Evolutionary conservation across 208 protist genomes (phyloP).

Genomic region (Lotmaria passim): DNA sequence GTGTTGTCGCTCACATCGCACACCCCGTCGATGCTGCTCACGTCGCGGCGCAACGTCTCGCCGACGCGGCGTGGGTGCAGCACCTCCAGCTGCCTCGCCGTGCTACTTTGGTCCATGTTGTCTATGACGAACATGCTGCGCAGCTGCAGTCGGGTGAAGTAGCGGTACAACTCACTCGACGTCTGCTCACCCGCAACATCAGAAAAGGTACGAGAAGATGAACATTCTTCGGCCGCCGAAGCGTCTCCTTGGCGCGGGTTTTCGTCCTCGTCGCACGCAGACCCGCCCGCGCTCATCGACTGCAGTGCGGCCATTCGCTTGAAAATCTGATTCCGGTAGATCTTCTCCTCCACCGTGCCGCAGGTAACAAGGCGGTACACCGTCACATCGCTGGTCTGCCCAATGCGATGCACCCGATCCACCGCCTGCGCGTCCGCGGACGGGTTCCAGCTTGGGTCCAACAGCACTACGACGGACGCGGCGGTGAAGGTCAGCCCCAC

Average conservation of each 20-base stretch:
- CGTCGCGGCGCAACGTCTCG: conserved; percentile 12
- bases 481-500: conserved; percentile 96
- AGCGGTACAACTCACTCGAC: conserved; percentile 54
- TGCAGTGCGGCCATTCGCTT: conserved; percentile 90
- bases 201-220: neutral
- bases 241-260: neutral
- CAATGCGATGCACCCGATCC: conserved; percentile 97
- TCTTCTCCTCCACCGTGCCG: conserved; percentile 97
- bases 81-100: conserved; percentile 64
- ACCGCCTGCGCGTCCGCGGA: conserved; percentile 96
- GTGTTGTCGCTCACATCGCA: conserved; percentile 77
- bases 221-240: neutral
- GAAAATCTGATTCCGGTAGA: conserved; percentile 98
- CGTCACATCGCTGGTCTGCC: conserved; percentile 95
- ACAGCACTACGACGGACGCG: conserved; percentile 96
- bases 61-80: conserved; percentile 60
- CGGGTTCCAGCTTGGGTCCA: conserved; percentile 98
- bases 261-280: neutral
- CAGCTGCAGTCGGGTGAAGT: conserved; percentile 87
- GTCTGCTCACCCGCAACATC: conserved; percentile 14
- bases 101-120: conserved; percentile 52
- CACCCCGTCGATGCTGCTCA: conserved; percentile 41
- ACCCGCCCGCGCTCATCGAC: conserved; percentile 19
- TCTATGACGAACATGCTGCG: conserved; percentile 81
- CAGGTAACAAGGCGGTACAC: conserved; percentile 96